Base-by-base conservation (phyloP, 176 grass and related monocot species). In the Elymus sibiricus region DNA sequence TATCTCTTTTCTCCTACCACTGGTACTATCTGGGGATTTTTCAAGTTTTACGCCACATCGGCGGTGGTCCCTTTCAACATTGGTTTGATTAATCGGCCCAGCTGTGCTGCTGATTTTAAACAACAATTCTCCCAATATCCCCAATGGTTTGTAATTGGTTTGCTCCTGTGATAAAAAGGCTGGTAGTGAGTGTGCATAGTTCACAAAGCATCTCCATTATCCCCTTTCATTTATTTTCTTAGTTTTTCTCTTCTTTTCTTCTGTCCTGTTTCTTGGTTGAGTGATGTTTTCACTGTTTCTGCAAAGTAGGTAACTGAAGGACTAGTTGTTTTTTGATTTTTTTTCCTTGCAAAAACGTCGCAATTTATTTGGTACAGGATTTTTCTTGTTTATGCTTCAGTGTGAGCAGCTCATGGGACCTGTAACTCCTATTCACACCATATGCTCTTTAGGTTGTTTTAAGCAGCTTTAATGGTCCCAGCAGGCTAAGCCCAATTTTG, bases 61-160 rank as follows among this genome's bases (percentile, higher is more conserved):
- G 69, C 73, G 26, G 77, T 63, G 76, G 85, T 85, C 85, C 81
- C 85, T 77, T 87, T 81, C 81, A 81, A 70, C 85, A 88, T 88
- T 88, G 82, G 66, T 82, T 86, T 90, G 71, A 72, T 86, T 62
- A 80, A 87, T 24, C 26, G 58, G 64, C 77, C 61, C 82, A 85
- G 82, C 89, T 88, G 77, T 27, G 81, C 14, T 69, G 71, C 47
- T 21, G 53, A 77, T 85, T 87, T 80, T 63, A 77, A 70, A 79
- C 61, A 84, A 63, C 38, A 62, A 9, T 87, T 84, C 79, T 74
- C 46, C 35, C 28, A 84, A 62, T 69, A 87, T 84, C 87, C 76
- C 25, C 28, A 62, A 49, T 81, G 3, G 28, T 70, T 87, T 79
- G 61, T 77, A 35, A 72, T 79, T 79, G 3, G 55, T 35, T 53